Evolutionary conservation across 2,329 filamentous ascomycete genomes (phyloP).

Genomic region (Chrysoporthe deuterocubensis): DNA sequence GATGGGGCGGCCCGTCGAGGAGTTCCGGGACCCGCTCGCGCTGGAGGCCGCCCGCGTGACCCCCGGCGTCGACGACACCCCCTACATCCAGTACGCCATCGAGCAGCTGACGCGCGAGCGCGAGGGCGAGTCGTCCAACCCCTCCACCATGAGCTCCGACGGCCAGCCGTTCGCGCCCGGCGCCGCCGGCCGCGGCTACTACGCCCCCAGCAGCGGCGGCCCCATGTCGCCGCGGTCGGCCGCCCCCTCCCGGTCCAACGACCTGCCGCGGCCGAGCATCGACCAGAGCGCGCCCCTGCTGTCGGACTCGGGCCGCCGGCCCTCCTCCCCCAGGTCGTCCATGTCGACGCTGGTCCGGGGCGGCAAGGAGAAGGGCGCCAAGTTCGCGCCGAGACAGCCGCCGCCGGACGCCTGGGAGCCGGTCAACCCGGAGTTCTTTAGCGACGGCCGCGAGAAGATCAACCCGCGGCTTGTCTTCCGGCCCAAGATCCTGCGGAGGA

Average conservation of each 20-base stretch:
- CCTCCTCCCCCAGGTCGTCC: constrained; percentile 26
- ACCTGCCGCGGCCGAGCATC: constrained; percentile 15
- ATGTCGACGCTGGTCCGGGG: constrained; percentile 29
- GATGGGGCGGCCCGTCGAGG: constrained; percentile 26
- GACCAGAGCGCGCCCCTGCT: constrained; percentile 28
- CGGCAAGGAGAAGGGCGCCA: constrained; percentile 14
- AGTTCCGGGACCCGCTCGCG: constrained; percentile 57
- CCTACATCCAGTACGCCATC: constrained; percentile 88
- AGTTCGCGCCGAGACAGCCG: constrained; percentile 9
- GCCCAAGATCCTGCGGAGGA: constrained; percentile 71
- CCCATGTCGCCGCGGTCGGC: constrained; percentile 5
- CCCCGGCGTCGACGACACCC: constrained; percentile 81
- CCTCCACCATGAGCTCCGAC: constrained; percentile 47
- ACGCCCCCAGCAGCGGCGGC: constrained; percentile 31
- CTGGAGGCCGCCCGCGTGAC: constrained; percentile 61
- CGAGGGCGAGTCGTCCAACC: constrained; percentile 60
- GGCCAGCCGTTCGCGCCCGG: constrained; percentile 36
- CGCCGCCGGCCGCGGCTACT: constrained; percentile 47
- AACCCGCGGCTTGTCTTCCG: constrained; percentile 63
- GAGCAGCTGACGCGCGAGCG: constrained; percentile 81
- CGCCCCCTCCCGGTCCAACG: background rate
- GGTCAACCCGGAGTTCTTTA: constrained; percentile 37
- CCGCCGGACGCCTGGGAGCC: constrained; percentile 33
- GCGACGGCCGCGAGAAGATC: constrained; percentile 42
- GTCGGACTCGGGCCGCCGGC: constrained; percentile 15